Conservation (phyloP, 805 yeast species). For the Zygosaccharomyces lentus region DNA sequence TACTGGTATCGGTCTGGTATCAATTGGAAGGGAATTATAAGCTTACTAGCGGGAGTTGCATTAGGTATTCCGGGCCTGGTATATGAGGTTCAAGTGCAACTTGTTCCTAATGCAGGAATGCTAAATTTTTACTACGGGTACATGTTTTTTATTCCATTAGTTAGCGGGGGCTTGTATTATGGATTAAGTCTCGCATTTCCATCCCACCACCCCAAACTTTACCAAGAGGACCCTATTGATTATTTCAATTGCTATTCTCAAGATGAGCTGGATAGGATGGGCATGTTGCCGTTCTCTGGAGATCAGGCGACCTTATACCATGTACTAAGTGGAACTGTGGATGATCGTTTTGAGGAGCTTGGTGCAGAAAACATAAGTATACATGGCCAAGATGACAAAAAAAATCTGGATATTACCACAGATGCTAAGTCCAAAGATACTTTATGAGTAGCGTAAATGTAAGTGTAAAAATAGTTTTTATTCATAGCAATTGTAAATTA, state of each 20-base stretch:
- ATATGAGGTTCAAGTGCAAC: slow-evolving; percentile 14
- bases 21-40: slow-evolving; percentile 16
- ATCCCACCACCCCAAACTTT: slow-evolving; percentile 14
- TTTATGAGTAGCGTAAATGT: neutral
- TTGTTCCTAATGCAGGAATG: slow-evolving; percentile 16
- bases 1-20: slow-evolving; percentile 23
- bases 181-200: slow-evolving; percentile 14
- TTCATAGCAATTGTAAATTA: too few relatives aligned
- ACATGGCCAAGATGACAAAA: neutral
- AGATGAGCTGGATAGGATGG: slow-evolving; percentile 14
- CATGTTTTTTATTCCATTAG: slow-evolving; percentile 21
- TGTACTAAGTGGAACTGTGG: neutral
- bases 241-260: slow-evolving; percentile 25
- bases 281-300: slow-evolving; percentile 15
- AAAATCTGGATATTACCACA: neutral
- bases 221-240: slow-evolving; percentile 19
- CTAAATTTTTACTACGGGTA: slow-evolving; percentile 22
- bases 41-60: slow-evolving; percentile 15
- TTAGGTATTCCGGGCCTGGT: slow-evolving; percentile 24
- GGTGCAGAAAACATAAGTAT: neutral
- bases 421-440: neutral
- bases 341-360: neutral
- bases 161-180: slow-evolving; percentile 15
- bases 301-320: neutral
- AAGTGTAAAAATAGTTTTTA: too few relatives aligned